phyloP scores from a whole-genome alignment of 495 filamentous ascomycete species.

The Neurospora discreta region DNA sequence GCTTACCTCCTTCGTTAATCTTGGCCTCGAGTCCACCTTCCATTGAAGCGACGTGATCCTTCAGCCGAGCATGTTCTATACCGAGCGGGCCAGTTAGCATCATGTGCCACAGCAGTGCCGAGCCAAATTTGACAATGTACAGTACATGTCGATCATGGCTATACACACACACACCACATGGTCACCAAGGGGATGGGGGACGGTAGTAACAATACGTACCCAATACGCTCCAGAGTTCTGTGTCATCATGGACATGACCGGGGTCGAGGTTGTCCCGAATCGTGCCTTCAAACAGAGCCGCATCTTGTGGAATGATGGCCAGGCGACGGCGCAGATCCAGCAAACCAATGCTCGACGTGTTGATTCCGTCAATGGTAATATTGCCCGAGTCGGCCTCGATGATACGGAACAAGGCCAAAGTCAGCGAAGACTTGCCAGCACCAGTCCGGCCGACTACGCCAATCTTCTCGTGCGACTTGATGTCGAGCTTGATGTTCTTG shows the following conservation, averaged over 20 bases:
- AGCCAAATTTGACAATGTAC: background rate
- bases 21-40: slow-evolving; percentile 78
- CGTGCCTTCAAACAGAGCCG: slow-evolving; percentile 92
- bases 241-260: slow-evolving; percentile 89
- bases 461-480: slow-evolving; percentile 95
- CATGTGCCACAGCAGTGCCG: slow-evolving; percentile 6
- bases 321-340: slow-evolving; percentile 80
- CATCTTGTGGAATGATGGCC: slow-evolving; percentile 97
- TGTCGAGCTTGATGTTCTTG: slow-evolving; percentile 81
- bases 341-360: slow-evolving; percentile 84
- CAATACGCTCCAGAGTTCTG: slow-evolving; percentile 93
- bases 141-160: slow-evolving; percentile 7
- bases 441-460: slow-evolving; percentile 95
- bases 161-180: background rate
- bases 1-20: slow-evolving; percentile 87
- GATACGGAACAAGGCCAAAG: slow-evolving; percentile 87
- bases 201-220: slow-evolving; percentile 46
- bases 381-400: slow-evolving; percentile 75
- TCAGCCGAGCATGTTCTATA: slow-evolving; percentile 84
- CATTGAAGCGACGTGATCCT: slow-evolving; percentile 84
- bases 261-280: slow-evolving; percentile 95
- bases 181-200: slow-evolving; percentile 11
- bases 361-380: slow-evolving; percentile 79
- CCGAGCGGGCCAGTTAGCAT: slow-evolving; percentile 10
- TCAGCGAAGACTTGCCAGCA: slow-evolving; percentile 92